Base-by-base conservation (phyloP, 1,284 basidiomycete species). In the Pascua sp. region DNA sequence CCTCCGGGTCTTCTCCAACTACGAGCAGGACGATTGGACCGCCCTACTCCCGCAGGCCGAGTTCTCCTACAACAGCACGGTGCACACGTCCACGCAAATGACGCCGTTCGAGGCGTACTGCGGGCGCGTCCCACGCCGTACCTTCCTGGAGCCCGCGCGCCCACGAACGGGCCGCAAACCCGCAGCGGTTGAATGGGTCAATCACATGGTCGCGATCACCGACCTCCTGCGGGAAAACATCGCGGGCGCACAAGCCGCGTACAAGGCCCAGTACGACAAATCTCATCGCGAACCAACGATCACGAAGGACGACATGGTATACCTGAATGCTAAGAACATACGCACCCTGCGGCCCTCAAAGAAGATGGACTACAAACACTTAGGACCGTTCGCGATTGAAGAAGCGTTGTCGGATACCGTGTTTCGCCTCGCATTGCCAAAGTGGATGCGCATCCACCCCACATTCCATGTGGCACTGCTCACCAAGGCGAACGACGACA, bases 1-100 rank as follows among this genome's bases (percentile, higher is more conserved):
- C 47, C 54, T 73, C 2, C 59, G 65, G 4, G 40, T 60, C n/a
- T 72, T 58, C 52, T n/a, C 16, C 4, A 71, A 78, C 38, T 66
- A 73, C n/a, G 67, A 78, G 13, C 79, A 83, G 56, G 65, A 68
- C 37, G 77, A 81, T 11, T 84, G 81, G 82, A 55, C 68, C 0
- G 15, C 77, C 11, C 77, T 75, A n/a, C 68, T 83, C 0, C 72
- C 78, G 0, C 53, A 80, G 7, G 78, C 79, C 0, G 77, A 82
- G 63, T 83, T 83, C 55, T 65, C 70, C 1, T 81, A 79, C 65
- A 82, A 83, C 64, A 81, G 80, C 59, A 58, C 62, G 0, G 32
- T 61, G 0, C 69, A 76, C 17, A 12, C 59, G 0, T 62, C 72
- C 0, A 78, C 71, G 11, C 47, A 49, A 3, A 37, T 53, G 8